Evolutionary conservation across 2,329 filamentous ascomycete genomes (phyloP).

Genomic region (Westerdykella aurantiaca): DNA sequence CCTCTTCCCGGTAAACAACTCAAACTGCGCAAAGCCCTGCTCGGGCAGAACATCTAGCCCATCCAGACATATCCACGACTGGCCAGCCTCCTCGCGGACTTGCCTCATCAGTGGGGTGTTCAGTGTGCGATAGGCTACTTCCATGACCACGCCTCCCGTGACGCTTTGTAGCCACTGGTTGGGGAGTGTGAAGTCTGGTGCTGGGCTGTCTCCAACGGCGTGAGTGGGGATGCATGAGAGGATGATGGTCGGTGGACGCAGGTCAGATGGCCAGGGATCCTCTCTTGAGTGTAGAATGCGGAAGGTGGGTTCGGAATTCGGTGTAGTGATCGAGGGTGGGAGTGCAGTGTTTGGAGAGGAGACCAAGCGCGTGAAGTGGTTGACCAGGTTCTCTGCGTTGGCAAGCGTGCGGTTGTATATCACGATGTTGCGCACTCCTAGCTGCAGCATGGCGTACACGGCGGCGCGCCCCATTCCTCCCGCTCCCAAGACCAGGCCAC

Average conservation of each 20-base stretch:
- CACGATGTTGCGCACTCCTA: conserved; percentile 70
- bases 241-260: conserved; percentile 64
- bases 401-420: conserved; percentile 64
- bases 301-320: conserved; percentile 43
- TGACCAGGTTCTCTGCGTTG: conserved; percentile 62
- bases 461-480: conserved; percentile 73
- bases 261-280: conserved; percentile 59
- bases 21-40: conserved; percentile 76
- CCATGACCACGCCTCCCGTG: conserved; percentile 70
- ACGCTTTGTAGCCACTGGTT: conserved; percentile 63
- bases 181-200: conserved; percentile 66
- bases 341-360: conserved; percentile 15
- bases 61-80: conserved; percentile 69
- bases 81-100: conserved; percentile 53
- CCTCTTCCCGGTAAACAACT: conserved; percentile 69
- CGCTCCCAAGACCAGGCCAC: conserved; percentile 53
- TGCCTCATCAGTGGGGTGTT: conserved; percentile 66
- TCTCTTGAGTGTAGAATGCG: conserved; percentile 54
- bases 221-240: conserved; percentile 72
- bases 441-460: conserved; percentile 70
- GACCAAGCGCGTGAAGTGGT: conserved; percentile 59
- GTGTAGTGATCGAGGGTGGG: conserved; percentile 10
- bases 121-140: conserved; percentile 67
- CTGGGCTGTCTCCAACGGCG: conserved; percentile 56
- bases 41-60: conserved; percentile 71